phyloP scores from a whole-genome alignment of 176 grass and related monocot species.

The Carex littledalei region DNA sequence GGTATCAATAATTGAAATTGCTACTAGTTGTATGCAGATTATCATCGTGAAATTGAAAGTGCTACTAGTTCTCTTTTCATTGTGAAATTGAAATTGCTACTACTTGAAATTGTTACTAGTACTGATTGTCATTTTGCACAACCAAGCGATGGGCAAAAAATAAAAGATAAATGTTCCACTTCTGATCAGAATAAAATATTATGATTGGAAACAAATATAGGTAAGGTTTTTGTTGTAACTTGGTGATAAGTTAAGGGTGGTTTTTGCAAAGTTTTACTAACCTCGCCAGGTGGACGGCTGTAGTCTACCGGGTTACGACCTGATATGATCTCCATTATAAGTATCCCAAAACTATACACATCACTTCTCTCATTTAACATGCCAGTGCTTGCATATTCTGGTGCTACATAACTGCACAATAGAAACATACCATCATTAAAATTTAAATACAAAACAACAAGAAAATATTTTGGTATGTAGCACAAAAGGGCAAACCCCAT shows the following conservation, averaged over 20 bases:
- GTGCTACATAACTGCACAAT: slow-evolving; percentile 68
- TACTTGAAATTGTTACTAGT: not conserved
- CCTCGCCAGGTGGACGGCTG: slow-evolving; percentile 59
- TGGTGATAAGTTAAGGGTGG: not conserved
- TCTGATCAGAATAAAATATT: not conserved
- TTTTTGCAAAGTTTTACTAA: slow-evolving; percentile 10
- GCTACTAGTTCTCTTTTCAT: not conserved
- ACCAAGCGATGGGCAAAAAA: not conserved
- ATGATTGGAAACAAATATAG: not conserved
- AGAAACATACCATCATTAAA: not conserved
- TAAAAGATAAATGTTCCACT: not conserved
- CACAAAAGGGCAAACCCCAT: not conserved
- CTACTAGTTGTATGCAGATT: not conserved
- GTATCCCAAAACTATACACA: slow-evolving; percentile 94
- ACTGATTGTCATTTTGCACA: not conserved
- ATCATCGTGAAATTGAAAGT: not conserved
- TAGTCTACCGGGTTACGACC: slow-evolving; percentile 89
- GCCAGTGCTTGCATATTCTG: slow-evolving; percentile 93
- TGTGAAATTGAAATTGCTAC: not conserved
- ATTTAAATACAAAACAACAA: not conserved
- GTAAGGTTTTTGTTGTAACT: not conserved
- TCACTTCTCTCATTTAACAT: slow-evolving; percentile 96
- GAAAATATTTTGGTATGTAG: not conserved
- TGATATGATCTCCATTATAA: slow-evolving; percentile 94
- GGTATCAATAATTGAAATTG: not conserved